Evolutionary conservation across 164 flowering plant species (phyloP), one percentile per base, ranked within the genome.

Genomic region (Vitis vinifera): DNA sequence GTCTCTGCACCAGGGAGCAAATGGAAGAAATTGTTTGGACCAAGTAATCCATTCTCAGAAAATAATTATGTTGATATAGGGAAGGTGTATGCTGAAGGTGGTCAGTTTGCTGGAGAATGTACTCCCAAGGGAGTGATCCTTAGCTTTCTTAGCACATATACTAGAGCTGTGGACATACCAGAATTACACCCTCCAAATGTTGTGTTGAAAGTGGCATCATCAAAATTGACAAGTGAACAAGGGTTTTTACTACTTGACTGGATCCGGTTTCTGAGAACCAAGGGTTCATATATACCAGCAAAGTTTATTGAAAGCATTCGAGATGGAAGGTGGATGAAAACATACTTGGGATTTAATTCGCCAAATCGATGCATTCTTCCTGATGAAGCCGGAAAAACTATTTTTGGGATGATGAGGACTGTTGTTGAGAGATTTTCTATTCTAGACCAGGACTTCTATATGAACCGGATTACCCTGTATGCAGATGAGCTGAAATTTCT

Each of bases 241-340:
- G 78, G 48, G 2, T 71, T 75, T 27, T 51, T 66, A 51, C 56
- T 75, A 13, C 62, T 75, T 3, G 74, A 71, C 27, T 75, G 78
- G 74, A 67, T 29, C 27, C 68, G 12, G 12, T 65, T 49, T 29
- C 9, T 65, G 37, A 51, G 68, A 65, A n/a, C 16, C 19, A 65
- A 29, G 27, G 8, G 47, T 49, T 47, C 15, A 50, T 0, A 23
- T 23, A 23, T 23, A 2, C 27, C 27, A 2, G 27, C 27, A 23
- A 23, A 23, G 27, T 23, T 23, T 23, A 23, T 23, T 23, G 27
- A 23, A 23, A 23, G 27, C 27, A 23, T 23, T 23, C 27, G 27
- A 23, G 27, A 23, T 23, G 27, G 27, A 23, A 23, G 27, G 27
- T 23, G 27, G 27, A 23, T 23, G 27, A 23, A 1, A 23, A 23